phyloP scores from a whole-genome alignment of 2,329 filamentous ascomycete species.

The Diaporthe vexans region DNA sequence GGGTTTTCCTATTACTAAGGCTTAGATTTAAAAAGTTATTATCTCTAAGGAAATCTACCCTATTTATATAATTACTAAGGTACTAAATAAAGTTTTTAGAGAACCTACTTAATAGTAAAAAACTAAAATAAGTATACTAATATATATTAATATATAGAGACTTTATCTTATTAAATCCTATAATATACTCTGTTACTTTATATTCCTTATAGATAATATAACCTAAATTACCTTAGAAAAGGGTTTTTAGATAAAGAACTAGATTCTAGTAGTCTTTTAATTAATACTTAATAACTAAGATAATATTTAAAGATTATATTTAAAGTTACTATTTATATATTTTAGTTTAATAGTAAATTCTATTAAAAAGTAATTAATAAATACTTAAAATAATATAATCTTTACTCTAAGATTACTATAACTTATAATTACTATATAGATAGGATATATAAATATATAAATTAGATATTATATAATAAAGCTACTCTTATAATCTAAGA shows the following conservation, averaged over 20 bases:
- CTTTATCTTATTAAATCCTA: not conserved
- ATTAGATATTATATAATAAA: not conserved
- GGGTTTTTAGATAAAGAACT: not conserved
- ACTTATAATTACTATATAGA: not conserved
- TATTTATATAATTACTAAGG: not conserved
- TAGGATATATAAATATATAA: not conserved
- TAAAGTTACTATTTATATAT: not conserved
- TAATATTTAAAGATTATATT: not conserved
- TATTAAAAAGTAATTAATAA: not conserved
- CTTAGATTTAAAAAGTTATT: not conserved
- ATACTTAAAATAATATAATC: not conserved
- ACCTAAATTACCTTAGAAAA: not conserved
- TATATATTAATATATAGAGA: not conserved
- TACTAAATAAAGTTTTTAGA: not conserved
- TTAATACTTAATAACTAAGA: not conserved
- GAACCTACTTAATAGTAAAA: not conserved
- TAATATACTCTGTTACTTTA: not conserved
- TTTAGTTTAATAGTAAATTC: not conserved
- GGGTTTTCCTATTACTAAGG: not conserved
- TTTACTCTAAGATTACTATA: not conserved
- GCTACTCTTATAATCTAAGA: not conserved
- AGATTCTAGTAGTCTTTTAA: not conserved
- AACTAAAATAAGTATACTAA: not conserved
- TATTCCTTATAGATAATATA: not conserved
- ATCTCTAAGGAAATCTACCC: not conserved